Percentiles rank a stretch among this genome's conserved stretches.
Evolutionary conservation across 768 basidiomycete species (phyloP).

Genomic region (Chalciporus piperatus): DNA sequence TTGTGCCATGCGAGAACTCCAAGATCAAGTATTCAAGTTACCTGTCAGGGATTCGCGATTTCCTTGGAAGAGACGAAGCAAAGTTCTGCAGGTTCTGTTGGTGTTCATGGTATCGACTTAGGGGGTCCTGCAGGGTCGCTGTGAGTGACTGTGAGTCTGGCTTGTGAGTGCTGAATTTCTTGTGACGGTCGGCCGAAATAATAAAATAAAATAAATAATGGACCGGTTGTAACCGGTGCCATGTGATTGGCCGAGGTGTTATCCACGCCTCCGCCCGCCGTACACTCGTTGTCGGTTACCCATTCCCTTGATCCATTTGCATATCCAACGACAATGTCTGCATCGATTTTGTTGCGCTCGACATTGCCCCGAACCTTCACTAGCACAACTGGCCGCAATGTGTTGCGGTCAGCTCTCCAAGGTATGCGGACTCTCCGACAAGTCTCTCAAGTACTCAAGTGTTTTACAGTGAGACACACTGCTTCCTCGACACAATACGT

Average conservation of each 20-base stretch:
- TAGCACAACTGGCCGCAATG: constrained; percentile 36
- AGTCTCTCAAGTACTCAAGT: neutral
- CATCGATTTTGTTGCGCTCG: constrained; percentile 47
- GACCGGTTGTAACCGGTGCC: constrained; percentile 7
- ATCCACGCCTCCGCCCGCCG: neutral
- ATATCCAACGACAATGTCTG: constrained; percentile 41
- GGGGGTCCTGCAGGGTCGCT: no score
- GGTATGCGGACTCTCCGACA: constrained; percentile 27
- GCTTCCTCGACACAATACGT: constrained; percentile 46
- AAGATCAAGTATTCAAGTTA: no score
- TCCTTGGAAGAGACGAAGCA: no score
- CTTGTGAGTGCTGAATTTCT: no score
- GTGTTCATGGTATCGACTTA: no score
- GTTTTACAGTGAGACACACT: constrained; percentile 38
- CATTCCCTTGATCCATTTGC: neutral
- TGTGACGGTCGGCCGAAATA: no score
- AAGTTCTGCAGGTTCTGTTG: no score
- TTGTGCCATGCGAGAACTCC: no score
- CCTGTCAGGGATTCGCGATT: no score
- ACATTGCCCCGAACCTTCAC: constrained; percentile 44
- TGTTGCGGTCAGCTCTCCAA: constrained; percentile 39
- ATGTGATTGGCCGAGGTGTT: constrained; percentile 17
- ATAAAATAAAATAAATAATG: no score
- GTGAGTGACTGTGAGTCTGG: no score
- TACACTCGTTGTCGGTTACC: neutral